Base-by-base conservation (phyloP, 768 basidiomycete genomes). In the Pholiota molesta region DNA sequence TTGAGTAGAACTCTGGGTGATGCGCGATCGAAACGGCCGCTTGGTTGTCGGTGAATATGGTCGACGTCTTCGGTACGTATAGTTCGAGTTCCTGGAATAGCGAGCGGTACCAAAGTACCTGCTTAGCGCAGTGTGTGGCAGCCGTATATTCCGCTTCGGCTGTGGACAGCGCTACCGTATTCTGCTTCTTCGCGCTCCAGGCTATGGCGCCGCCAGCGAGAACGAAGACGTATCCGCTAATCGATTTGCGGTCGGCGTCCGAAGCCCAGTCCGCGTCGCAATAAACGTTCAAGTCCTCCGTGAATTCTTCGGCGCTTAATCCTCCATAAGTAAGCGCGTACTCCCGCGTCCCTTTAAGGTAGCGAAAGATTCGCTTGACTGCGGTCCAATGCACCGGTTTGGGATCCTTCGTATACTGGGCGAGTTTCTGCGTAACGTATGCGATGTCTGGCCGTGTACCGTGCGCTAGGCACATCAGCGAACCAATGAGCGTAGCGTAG, bases 91-190 rank as follows among this genome's bases (percentile, higher is more conserved):
- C 68, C 0, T 51, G 5, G 7, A 73, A 26, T 11, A 74, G 62
- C 0, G 53, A 51, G 0, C 61, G 62, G 5, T 76, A 59, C 80
- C 80, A 83, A 3, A 79, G 14, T 1, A 68, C 72, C 62, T 82
- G 72, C 54, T 75, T 69, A 0, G 71, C 55, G 0, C 75, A 74
- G 35, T 79, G 70, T 0, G 69, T 57, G 0, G 68, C 63, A 0
- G 78, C 78, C 14, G 81, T 71, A 66, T 80, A 83, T 69, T 83
- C 81, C 0, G 79, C 77, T 63, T 84, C 79, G 3, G 71, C 72
- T 0, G 75, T 79, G 0, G 79, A 83, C 0, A 72, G 64, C 0
- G 82, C 67, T 23, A 81, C 70, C 0, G 72, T 71, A 1, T 61
- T 47, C 66, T 86, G 83, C 52, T 75, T 71, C 52, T 74, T 71